Evolutionary conservation across 2,329 filamentous ascomycete species (phyloP).

Genomic region (Rutstroemia sp.): DNA sequence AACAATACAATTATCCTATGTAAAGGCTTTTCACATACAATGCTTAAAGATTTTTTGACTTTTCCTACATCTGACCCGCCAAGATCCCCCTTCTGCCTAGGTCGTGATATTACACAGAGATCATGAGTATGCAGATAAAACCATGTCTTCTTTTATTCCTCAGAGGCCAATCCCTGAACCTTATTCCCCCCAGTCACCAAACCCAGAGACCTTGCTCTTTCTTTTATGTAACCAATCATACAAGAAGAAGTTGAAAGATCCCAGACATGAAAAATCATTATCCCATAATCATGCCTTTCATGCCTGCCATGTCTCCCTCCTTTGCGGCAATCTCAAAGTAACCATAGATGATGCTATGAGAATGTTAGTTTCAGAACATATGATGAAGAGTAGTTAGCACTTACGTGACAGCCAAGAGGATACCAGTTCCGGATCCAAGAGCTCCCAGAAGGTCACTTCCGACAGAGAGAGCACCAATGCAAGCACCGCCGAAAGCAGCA

Average conservation of each 20-base stretch:
- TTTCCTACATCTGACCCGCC: background rate
- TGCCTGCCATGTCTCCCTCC: slow-evolving; percentile 87
- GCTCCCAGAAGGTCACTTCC: slow-evolving; percentile 93
- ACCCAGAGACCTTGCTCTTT: slow-evolving; percentile 2
- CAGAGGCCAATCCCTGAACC: background rate
- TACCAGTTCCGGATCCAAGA: slow-evolving; percentile 94
- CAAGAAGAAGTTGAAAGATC: slow-evolving; percentile 22
- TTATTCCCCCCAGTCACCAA: background rate
- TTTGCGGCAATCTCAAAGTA: slow-evolving; percentile 99
- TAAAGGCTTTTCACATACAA: background rate
- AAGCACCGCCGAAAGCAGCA: slow-evolving; percentile 95
- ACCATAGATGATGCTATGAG: slow-evolving; percentile 84
- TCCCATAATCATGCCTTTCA: slow-evolving; percentile 68
- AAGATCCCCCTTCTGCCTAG: background rate
- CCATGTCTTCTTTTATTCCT: background rate
- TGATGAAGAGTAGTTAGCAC: slow-evolving; percentile 33
- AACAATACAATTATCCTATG: background rate
- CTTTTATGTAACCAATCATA: slow-evolving; percentile 10
- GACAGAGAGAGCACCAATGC: slow-evolving; percentile 95
- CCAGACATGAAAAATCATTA: slow-evolving; percentile 32
- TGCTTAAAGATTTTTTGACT: background rate
- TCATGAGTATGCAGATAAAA: slow-evolving; percentile 4
- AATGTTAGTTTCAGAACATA: slow-evolving; percentile 30
- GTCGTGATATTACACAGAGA: slow-evolving; percentile 6
- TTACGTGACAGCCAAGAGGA: slow-evolving; percentile 96